These are phyloP conservation scores for Penicillium flavigenum DNA, from an alignment of 495 filamentous ascomycete genomes.

Conservation along the genomic window DNA sequence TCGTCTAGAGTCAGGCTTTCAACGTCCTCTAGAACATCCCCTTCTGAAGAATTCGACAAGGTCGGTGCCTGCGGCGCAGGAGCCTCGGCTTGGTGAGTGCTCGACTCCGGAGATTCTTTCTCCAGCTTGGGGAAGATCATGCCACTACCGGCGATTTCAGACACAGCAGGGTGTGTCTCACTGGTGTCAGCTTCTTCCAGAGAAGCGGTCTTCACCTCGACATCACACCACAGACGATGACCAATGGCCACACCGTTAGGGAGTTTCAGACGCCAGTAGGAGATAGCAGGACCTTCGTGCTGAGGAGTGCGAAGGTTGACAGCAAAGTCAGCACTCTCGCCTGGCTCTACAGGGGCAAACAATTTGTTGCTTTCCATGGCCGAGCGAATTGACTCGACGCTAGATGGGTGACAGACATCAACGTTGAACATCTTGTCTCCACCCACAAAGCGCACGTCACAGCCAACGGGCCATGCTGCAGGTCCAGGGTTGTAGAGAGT, in stretches of 20 bases:
- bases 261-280: constrained; percentile 93
- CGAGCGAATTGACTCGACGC: constrained; percentile 64
- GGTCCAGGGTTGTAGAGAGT: constrained; percentile 82
- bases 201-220: constrained; percentile 58
- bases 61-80: constrained; percentile 33
- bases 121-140: constrained; percentile 98
- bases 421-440: constrained; percentile 94
- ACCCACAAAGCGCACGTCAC: constrained; percentile 85
- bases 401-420: constrained; percentile 72
- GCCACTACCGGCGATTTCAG: constrained; percentile 49
- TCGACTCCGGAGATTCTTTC: constrained; percentile 85
- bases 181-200: constrained; percentile 19
- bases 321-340: constrained; percentile 75
- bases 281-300: constrained; percentile 73
- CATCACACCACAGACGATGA: constrained; percentile 91
- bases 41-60: constrained; percentile 45
- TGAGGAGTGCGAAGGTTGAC: constrained; percentile 78
- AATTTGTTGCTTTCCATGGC: constrained; percentile 81
- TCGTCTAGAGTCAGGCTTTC: constrained; percentile 65
- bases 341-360: constrained; percentile 63
- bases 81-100: constrained; percentile 62
- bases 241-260: constrained; percentile 81
- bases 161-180: constrained; percentile 8
- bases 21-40: constrained; percentile 63
- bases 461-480: constrained; percentile 78